Base-by-base conservation (phyloP, 371 early-diverging fungal species). In the Mucor circinelloides region DNA sequence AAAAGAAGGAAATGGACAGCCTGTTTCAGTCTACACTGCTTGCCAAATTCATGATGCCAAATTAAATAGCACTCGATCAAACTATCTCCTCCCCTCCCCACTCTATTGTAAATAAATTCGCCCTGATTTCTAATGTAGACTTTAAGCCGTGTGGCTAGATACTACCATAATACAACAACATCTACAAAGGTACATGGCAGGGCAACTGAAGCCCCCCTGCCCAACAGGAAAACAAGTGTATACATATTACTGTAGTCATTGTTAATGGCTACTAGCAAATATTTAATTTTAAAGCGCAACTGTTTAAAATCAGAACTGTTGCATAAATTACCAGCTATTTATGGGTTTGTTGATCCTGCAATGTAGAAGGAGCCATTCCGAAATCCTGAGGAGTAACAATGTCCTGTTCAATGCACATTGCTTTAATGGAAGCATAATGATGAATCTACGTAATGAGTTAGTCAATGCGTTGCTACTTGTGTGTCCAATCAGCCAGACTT, bases 391-490 rank as follows among this genome's bases (percentile, higher is more conserved):
- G 78, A n/a, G 81, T 62, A 2, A 68, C 19, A 27, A 84, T 67
- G 13, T 74, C 74, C 46, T 71, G 69, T 60, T 87, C 88, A 42
- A 80, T 70, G 69, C 86, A 86, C 7, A 87, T 85, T 21, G 80
- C 81, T 59, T 85, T 80, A 36, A 86, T 80, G 34, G 85, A 76
- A 2, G 88, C 88, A 69, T 84, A 86, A 64, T 87, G 88, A 46
- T 87, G 88, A 23, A 87, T 85, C 74, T 74, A 48, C 19, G 8
- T 5, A 32, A 12, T 12, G 15, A n/a, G 9, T 5, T 19, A 23
- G 10, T 40, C 5, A 40, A n/a, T n/a, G n/a, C n/a, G n/a, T n/a
- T n/a, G n/a, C n/a, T n/a, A n/a, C n/a, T n/a, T n/a, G n/a, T n/a
- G n/a, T n/a, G n/a, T n/a, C n/a, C n/a, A n/a, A n/a, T n/a, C n/a